Evolutionary conservation across 129 eudicot genomes (phyloP), one percentile per base, ranked within the genome.

Genomic region (Lonicera japonica): DNA sequence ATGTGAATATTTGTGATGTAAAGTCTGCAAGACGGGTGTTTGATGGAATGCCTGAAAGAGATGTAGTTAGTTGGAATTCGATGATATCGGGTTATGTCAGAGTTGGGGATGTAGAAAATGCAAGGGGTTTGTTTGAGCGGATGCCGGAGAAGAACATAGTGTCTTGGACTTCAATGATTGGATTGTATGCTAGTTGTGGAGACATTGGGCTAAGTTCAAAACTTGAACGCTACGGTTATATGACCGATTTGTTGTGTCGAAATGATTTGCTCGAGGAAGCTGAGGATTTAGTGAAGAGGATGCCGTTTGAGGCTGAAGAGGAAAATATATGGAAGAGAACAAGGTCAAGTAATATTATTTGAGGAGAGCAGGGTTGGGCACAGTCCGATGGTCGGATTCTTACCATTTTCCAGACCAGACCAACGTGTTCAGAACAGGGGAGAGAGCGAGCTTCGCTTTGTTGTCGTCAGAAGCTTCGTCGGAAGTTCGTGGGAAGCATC

Each of bases 141-240:
- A n/a, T n/a, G n/a, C n/a, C n/a, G n/a, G n/a, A n/a, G n/a, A n/a
- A n/a, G n/a, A n/a, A n/a, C n/a, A n/a, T n/a, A n/a, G n/a, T n/a
- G n/a, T n/a, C 80, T 21, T 75, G 75, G 80, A 75, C 80, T 15
- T 41, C 67, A 13, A 75, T 69, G 62, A 45, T 75, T 38, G 56
- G 66, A 52, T 66, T 57, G 11, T 69, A 63, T 56, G 74, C 66
- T 2, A 57, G 5, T 56, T 25, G 29, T 2, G 66, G 80, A 56
- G 67, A 75, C 58, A 3, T 52, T 59, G 67, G 60, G 60, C 47
- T 57, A 8, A 23, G 61, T 48, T 80, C 80, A 5, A 83, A 59
- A 45, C 50, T 83, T 24, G 80, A 79, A 47, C 90, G 79, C 46
- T 83, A 79, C 11, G 75, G 89, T 18, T 65, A 77, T 17, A 34